A percentile compares a stretch with the other conserved stretches of the same genome.
These are phyloP conservation scores for Fistulinella prunicolor DNA, from an alignment of 768 basidiomycete genomes.

Conservation along the genomic window DNA sequence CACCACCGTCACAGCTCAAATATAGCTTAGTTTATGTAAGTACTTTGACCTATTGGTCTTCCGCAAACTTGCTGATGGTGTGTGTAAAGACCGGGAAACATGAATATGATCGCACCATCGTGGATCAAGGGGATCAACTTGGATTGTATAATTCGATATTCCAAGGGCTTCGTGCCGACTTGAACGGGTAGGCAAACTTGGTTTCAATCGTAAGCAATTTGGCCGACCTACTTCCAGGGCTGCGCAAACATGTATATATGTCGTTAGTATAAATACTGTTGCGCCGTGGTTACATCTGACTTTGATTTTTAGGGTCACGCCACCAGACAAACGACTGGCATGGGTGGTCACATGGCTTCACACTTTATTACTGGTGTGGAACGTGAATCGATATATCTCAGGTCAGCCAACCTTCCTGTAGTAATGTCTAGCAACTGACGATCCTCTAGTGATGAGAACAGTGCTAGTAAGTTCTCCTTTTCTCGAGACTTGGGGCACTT, in stretches of 20 bases:
- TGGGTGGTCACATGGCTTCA: too few species aligned
- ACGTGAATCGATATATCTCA: too few species aligned
- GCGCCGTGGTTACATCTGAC: too few species aligned
- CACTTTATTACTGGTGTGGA: too few species aligned
- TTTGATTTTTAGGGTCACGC: too few species aligned
- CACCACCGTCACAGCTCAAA: not conserved
- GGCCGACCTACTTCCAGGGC: conserved; percentile 36
- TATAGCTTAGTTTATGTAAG: conserved; percentile 7
- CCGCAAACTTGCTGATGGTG: not conserved
- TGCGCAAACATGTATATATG: conserved; percentile 75
- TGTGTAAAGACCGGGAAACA: conserved; percentile 4
- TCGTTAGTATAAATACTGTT: conserved; percentile 50
- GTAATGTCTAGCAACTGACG: too few species aligned
- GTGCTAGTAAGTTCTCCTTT: too few species aligned
- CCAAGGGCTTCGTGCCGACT: conserved; percentile 10
- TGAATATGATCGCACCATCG: conserved; percentile 6
- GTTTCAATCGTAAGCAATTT: not conserved
- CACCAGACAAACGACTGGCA: too few species aligned
- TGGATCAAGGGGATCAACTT: not conserved
- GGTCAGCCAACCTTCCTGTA: too few species aligned
- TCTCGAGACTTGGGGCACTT: too few species aligned
- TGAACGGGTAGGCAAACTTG: conserved; percentile 11
- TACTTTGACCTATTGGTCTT: not conserved
- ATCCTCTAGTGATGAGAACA: too few species aligned
- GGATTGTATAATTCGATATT: not conserved